Percentiles rank a stretch among this genome's conserved stretches.
phyloP scores from a whole-genome alignment of 352 stramenopile species.

The Phytophthora tentaculata region DNA sequence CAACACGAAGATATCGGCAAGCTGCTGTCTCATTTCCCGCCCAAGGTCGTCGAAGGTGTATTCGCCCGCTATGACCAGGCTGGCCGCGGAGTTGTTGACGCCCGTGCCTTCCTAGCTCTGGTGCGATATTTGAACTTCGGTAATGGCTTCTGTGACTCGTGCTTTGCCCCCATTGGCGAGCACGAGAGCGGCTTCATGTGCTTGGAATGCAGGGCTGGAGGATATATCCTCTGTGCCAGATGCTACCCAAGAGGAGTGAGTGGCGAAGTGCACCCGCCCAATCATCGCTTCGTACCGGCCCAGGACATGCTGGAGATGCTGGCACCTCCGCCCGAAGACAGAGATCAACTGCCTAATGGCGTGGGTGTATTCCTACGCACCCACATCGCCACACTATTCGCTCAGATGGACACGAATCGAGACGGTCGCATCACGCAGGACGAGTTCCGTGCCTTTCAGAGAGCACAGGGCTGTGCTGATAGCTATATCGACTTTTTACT shows the following conservation, averaged over 20 bases:
- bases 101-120: slow-evolving; percentile 41
- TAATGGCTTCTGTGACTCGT: slow-evolving; percentile 52
- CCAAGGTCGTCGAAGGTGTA: slow-evolving; percentile 38
- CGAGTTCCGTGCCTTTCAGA: slow-evolving; percentile 40
- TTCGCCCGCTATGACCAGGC: slow-evolving; percentile 44
- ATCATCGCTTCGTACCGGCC: slow-evolving; percentile 38
- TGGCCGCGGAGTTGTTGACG: slow-evolving; percentile 38
- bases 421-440: slow-evolving; percentile 32
- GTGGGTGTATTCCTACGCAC: slow-evolving; percentile 43
- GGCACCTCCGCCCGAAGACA: slow-evolving; percentile 28
- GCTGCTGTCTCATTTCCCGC: slow-evolving; percentile 38
- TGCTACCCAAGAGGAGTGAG: slow-evolving; percentile 40
- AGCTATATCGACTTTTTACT: slow-evolving; percentile 47
- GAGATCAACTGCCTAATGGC: slow-evolving; percentile 40
- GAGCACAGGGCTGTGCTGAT: slow-evolving; percentile 34
- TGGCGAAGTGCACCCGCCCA: slow-evolving; percentile 29
- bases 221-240: slow-evolving; percentile 42
- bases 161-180: slow-evolving; percentile 44
- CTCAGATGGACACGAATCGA: slow-evolving; percentile 33
- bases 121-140: slow-evolving; percentile 55
- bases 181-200: slow-evolving; percentile 47
- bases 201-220: slow-evolving; percentile 38
- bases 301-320: slow-evolving; percentile 44
- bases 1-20: slow-evolving; percentile 39
- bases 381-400: slow-evolving; percentile 37